Conservation (phyloP, 2,329 filamentous ascomycete species). For the Colletotrichum paranaense region DNA sequence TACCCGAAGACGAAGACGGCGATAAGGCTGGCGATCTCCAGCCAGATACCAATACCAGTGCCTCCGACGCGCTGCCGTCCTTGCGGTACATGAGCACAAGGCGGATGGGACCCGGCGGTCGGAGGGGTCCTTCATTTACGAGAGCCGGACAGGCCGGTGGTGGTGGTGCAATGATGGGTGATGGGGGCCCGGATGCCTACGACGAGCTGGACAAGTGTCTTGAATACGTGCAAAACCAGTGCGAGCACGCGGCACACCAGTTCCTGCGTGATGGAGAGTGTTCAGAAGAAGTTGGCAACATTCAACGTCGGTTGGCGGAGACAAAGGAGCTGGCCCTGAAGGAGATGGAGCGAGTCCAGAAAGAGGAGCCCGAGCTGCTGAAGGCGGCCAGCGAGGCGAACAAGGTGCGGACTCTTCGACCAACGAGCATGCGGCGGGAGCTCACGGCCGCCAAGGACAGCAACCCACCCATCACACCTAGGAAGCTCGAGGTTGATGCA, state of each 20-base stretch:
- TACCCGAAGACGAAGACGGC: slow-evolving; percentile 60
- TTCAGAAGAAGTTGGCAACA: slow-evolving; percentile 77
- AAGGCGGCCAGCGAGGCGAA: slow-evolving; percentile 50
- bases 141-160: slow-evolving; percentile 31
- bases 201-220: slow-evolving; percentile 82
- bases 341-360: slow-evolving; percentile 67
- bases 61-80: slow-evolving; percentile 49
- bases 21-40: slow-evolving; percentile 46
- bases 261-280: slow-evolving; percentile 91
- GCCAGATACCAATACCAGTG: slow-evolving; percentile 20
- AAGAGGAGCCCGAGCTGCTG: slow-evolving; percentile 61
- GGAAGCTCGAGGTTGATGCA: slow-evolving; percentile 47
- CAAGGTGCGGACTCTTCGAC: slow-evolving; percentile 61
- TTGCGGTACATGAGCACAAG: slow-evolving; percentile 53
- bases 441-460: slow-evolving; percentile 42
- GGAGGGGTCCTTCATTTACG: slow-evolving; percentile 25
- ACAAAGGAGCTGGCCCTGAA: slow-evolving; percentile 70
- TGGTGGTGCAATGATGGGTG: slow-evolving; percentile 30
- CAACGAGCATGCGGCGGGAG: slow-evolving; percentile 64
- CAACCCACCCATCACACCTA: slow-evolving; percentile 29
- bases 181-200: slow-evolving; percentile 62
- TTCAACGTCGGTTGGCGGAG: slow-evolving; percentile 72
- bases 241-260: slow-evolving; percentile 88
- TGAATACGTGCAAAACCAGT: slow-evolving; percentile 83
- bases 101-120: slow-evolving; percentile 42